These are phyloP conservation scores for Alternaria sp. DNA, from an alignment of 2,329 filamentous ascomycete genomes.

Conservation along the genomic window DNA sequence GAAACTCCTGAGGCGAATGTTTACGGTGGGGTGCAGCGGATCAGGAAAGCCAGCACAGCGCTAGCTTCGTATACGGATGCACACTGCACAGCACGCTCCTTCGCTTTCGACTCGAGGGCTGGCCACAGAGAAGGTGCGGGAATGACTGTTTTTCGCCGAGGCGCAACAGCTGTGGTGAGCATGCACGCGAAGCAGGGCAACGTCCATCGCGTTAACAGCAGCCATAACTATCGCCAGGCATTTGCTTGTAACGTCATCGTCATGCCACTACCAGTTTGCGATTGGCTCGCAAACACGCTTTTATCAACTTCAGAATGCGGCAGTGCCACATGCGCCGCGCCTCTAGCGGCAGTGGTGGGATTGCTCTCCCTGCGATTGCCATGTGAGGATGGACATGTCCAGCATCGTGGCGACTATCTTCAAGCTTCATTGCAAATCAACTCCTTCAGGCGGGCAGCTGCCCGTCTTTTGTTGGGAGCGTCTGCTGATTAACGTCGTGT, in stretches of 20 bases:
- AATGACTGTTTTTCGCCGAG: constrained; percentile 3
- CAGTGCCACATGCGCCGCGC: constrained; percentile 9
- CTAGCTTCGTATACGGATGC: constrained; percentile 30
- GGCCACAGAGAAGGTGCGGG: constrained; percentile 12
- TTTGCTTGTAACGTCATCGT: constrained; percentile 17
- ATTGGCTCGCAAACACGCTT: constrained; percentile 12
- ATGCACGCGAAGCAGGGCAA: constrained; percentile 9
- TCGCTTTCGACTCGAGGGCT: constrained; percentile 16
- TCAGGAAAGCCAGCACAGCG: constrained; percentile 14
- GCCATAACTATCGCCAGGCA: constrained; percentile 8
- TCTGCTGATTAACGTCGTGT: constrained; percentile 8
- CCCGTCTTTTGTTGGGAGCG: constrained; percentile 12
- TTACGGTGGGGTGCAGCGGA: constrained; percentile 22
- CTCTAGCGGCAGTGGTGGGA: not conserved
- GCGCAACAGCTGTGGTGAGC: constrained; percentile 10
- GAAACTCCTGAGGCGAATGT: constrained; percentile 28
- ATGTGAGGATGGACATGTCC: constrained; percentile 6
- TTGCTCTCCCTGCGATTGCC: not conserved
- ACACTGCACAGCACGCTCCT: constrained; percentile 20
- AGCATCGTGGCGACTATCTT: not conserved
- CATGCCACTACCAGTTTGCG: constrained; percentile 7
- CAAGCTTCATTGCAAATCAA: not conserved
- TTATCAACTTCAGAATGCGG: constrained; percentile 14
- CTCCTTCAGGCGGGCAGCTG: not conserved
- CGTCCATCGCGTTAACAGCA: constrained; percentile 20